Evolutionary conservation across 495 filamentous ascomycete genomes (phyloP).

Genomic region (Neurospora sublineolata): DNA sequence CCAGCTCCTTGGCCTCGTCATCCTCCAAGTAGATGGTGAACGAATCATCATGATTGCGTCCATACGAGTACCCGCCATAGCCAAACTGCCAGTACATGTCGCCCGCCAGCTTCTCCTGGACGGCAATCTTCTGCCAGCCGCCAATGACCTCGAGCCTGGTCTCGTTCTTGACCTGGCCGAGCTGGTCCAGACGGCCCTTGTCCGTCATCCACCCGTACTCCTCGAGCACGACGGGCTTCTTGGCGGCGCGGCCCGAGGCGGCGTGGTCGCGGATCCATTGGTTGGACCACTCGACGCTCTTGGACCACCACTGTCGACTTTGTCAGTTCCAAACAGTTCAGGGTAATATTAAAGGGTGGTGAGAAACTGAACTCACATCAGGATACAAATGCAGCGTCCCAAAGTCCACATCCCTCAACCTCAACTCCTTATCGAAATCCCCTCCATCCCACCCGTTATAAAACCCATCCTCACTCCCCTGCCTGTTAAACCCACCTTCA

Average conservation of each 20-base stretch:
- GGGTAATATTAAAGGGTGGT: background rate
- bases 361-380: constrained; percentile 10
- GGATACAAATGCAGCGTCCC: constrained; percentile 59
- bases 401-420: constrained; percentile 50
- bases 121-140: constrained; percentile 46
- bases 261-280: constrained; percentile 54
- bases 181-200: constrained; percentile 26
- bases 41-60: constrained; percentile 48
- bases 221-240: constrained; percentile 58
- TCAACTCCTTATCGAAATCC: constrained; percentile 52
- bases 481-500: constrained; percentile 36
- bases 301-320: constrained; percentile 3
- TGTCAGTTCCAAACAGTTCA: background rate
- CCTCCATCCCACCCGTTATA: constrained; percentile 48
- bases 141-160: constrained; percentile 36
- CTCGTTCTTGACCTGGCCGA: constrained; percentile 18
- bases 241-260: constrained; percentile 38
- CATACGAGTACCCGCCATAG: constrained; percentile 38
- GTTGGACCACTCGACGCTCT: constrained; percentile 33
- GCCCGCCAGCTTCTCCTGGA: constrained; percentile 38
- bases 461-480: constrained; percentile 40
- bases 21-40: constrained; percentile 38
- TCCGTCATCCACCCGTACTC: constrained; percentile 49
- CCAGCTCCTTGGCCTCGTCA: constrained; percentile 28
- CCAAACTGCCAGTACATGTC: constrained; percentile 63